Evolutionary conservation across 2,329 filamentous ascomycete genomes (phyloP), one percentile per base, ranked within the genome.

Genomic region (Cercospora beticola): DNA sequence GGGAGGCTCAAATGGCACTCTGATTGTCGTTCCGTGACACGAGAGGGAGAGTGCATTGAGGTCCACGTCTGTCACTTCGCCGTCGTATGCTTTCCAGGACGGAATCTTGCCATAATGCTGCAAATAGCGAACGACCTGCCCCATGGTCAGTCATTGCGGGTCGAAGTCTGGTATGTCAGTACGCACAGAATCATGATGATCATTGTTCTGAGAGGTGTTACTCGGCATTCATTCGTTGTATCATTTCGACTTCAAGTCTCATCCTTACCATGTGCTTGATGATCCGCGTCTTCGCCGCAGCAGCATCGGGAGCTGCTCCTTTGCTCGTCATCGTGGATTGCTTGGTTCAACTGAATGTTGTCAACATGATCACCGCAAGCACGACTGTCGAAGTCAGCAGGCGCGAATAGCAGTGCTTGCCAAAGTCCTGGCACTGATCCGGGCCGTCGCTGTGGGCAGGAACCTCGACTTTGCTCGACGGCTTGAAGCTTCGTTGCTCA

Each of bases 81-180:
- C 88, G 21, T 83, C 81, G 67, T 86, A 81, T 61, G 90, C 86
- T 61, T 85, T 81, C 68, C 81, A 79, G 7, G 85, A 76, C 16
- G 89, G 86, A 56, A 92, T 82, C 16, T 83, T 79, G 77, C 83
- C 84, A 82, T 89, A 93, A 79, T 93, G 87, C 71, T 89, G 89
- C n/a, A 96, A 87, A 80, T 94, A 97, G 77, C 90, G 86, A 67
- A 86, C 82, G 61, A 97, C 76, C 83, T 85, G 64, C 30, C 4
- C 30, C 5, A 12, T 63, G 9, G 66, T 71, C 33, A 63, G 67
- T 68, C 3, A 30, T 8, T 43, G 14, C n/a, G 31, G 2, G 6
- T 31, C 36, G 18, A 52, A 30, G 30, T 56, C 23, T 33, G 9
- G 21, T 23, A 8, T 18, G 16, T 61, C 31, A 52, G 28, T 28